Conservation (phyloP, 768 basidiomycete genomes). For the Leccinum sublutescens region DNA sequence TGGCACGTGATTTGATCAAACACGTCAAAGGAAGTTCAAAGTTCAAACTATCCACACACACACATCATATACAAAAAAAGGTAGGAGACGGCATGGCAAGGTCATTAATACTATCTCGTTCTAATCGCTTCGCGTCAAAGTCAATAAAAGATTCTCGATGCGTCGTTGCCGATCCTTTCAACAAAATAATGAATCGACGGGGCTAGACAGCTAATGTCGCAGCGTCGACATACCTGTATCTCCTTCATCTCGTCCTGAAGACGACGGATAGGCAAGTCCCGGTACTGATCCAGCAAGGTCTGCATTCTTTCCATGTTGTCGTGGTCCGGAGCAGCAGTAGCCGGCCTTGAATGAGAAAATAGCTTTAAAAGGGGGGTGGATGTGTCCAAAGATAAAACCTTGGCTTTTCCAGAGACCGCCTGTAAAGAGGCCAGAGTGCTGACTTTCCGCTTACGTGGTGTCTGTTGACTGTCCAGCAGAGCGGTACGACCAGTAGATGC, state of each 20-base stretch:
- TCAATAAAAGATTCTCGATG: conserved; percentile 69
- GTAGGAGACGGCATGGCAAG: background rate
- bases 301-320: conserved; percentile 55
- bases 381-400: conserved; percentile 29
- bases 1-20: too few species aligned
- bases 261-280: conserved; percentile 58
- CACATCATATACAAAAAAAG: too few species aligned
- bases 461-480: conserved; percentile 11
- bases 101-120: conserved; percentile 27
- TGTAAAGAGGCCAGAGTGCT: conserved; percentile 28
- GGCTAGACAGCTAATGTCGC: background rate
- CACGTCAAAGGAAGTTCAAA: background rate
- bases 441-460: conserved; percentile 24
- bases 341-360: conserved; percentile 24
- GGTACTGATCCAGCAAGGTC: conserved; percentile 59
- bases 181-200: conserved; percentile 3
- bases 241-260: conserved; percentile 84
- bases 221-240: conserved; percentile 53
- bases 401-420: conserved; percentile 30
- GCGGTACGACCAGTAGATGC: background rate
- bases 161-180: conserved; percentile 69
- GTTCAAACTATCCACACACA: too few species aligned
- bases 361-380: conserved; percentile 28
- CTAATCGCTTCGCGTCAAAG: conserved; percentile 66
- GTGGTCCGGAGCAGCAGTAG: conserved; percentile 24